These are phyloP conservation scores for Corinectria fuckeliana DNA, from an alignment of 2,329 filamentous ascomycete genomes.

Conservation along the genomic window DNA sequence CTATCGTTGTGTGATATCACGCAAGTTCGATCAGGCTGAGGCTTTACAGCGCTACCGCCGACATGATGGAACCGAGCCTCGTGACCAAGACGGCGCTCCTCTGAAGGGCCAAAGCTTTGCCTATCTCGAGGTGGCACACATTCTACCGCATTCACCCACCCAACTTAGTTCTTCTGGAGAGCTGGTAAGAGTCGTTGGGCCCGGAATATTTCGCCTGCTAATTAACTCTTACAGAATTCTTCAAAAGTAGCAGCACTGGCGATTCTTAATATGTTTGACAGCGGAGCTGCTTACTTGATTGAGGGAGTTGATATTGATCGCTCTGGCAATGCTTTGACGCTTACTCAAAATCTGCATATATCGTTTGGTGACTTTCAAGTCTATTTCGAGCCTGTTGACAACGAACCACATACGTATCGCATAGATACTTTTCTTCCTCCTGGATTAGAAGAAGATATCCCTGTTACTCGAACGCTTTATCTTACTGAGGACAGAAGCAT, in stretches of 20 bases:
- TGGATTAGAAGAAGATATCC: slow-evolving; percentile 1
- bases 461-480: slow-evolving; percentile 12
- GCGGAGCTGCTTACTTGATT: slow-evolving; percentile 44
- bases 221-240: slow-evolving; percentile 16
- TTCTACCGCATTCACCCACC: slow-evolving; percentile 15
- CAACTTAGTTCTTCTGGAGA: neutral
- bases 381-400: slow-evolving; percentile 25
- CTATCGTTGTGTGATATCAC: slow-evolving; percentile 19
- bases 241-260: slow-evolving; percentile 43
- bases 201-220: neutral
- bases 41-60: neutral
- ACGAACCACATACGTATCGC: slow-evolving; percentile 39
- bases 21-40: slow-evolving; percentile 9
- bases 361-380: slow-evolving; percentile 31
- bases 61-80: neutral
- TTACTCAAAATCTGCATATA: slow-evolving; percentile 23
- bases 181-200: slow-evolving; percentile 1
- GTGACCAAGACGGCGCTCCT: slow-evolving; percentile 3
- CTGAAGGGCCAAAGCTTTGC: neutral
- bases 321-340: slow-evolving; percentile 44
- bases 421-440: slow-evolving; percentile 26
- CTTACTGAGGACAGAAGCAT: slow-evolving; percentile 10
- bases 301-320: slow-evolving; percentile 48
- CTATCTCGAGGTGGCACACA: slow-evolving; percentile 16
- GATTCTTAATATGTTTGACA: slow-evolving; percentile 53